A percentile compares a stretch with the other conserved stretches of the same genome.
These are phyloP conservation scores for Selenicereus undatus DNA, from an alignment of 148 eudicot genomes.

Conservation along the genomic window DNA sequence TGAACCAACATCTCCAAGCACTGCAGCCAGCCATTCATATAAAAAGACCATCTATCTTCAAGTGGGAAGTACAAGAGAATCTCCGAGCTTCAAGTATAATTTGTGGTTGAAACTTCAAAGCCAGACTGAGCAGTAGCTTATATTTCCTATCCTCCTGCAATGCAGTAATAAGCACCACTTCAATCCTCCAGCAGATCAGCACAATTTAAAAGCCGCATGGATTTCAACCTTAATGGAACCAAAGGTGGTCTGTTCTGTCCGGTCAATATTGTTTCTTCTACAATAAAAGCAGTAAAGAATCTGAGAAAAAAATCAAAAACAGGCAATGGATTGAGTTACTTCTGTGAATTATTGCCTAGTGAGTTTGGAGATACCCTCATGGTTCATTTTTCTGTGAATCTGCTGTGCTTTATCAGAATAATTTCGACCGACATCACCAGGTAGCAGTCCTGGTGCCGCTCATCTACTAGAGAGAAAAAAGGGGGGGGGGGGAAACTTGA, in stretches of 20 bases:
- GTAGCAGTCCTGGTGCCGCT: constrained; percentile 22
- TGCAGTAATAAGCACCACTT: neutral
- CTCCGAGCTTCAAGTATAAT: neutral
- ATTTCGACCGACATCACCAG: constrained; percentile 14
- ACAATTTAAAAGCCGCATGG: neutral
- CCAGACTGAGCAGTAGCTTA: neutral
- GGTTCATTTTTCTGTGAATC: constrained; percentile 14
- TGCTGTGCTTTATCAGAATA: constrained; percentile 1
- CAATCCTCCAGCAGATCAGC: constrained; percentile 2
- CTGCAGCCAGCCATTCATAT: constrained; percentile 31
- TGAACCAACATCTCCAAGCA: constrained; percentile 25
- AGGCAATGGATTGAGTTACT: no score
- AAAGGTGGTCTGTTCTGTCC: no score
- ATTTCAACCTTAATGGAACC: neutral
- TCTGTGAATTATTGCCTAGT: no score
- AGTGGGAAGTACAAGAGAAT: constrained; percentile 38
- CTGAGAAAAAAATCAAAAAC: no score
- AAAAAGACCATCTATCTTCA: constrained; percentile 24
- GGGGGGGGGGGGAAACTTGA: no score
- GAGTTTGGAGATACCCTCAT: neutral
- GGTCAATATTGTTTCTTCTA: no score
- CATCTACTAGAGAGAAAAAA: constrained; percentile 14
- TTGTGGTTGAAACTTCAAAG: neutral
- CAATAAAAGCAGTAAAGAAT: no score
- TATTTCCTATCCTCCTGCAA: constrained; percentile 14